Conservation (phyloP, 768 basidiomycete species). For the Tricholoma saponaceum region DNA sequence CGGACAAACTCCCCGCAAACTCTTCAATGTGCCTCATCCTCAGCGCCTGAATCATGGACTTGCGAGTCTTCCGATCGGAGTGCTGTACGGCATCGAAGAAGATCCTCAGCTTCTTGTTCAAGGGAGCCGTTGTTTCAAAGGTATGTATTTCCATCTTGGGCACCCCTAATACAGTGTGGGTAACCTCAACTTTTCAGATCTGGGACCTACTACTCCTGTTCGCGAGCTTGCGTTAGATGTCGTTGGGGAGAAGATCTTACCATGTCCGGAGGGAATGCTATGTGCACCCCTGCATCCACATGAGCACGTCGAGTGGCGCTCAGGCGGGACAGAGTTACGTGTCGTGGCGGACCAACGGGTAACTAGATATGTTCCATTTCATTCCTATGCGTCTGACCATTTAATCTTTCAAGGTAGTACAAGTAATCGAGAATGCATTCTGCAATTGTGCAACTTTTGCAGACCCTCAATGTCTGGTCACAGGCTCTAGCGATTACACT, state of each 20-base stretch:
- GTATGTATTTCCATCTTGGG: slow-evolving; percentile 27
- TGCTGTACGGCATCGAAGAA: slow-evolving; percentile 77
- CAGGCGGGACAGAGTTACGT: slow-evolving; percentile 52
- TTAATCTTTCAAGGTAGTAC: slow-evolving; percentile 48
- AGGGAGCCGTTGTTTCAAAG: slow-evolving; percentile 50
- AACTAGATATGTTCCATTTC: neutral
- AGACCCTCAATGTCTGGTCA: slow-evolving; percentile 67
- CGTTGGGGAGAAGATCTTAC: slow-evolving; percentile 54
- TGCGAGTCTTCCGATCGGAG: slow-evolving; percentile 67
- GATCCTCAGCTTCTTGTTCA: slow-evolving; percentile 69
- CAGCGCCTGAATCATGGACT: slow-evolving; percentile 66
- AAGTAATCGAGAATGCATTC: slow-evolving; percentile 71
- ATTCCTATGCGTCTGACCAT: neutral
- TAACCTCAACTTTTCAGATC: slow-evolving; percentile 29
- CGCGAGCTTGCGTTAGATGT: slow-evolving; percentile 52
- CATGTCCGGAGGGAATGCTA: slow-evolving; percentile 57
- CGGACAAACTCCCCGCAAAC: slow-evolving; percentile 87
- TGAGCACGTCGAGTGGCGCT: slow-evolving; percentile 69
- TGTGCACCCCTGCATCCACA: slow-evolving; percentile 56
- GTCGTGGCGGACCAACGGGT: slow-evolving; percentile 63
- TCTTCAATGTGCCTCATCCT: slow-evolving; percentile 78
- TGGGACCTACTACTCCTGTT: slow-evolving; percentile 44
- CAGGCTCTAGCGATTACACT: slow-evolving; percentile 75
- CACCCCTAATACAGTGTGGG: neutral
- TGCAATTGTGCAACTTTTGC: slow-evolving; percentile 78